phyloP scores from a whole-genome alignment of 805 yeast species.

The Kregervanrija fluxuum region DNA sequence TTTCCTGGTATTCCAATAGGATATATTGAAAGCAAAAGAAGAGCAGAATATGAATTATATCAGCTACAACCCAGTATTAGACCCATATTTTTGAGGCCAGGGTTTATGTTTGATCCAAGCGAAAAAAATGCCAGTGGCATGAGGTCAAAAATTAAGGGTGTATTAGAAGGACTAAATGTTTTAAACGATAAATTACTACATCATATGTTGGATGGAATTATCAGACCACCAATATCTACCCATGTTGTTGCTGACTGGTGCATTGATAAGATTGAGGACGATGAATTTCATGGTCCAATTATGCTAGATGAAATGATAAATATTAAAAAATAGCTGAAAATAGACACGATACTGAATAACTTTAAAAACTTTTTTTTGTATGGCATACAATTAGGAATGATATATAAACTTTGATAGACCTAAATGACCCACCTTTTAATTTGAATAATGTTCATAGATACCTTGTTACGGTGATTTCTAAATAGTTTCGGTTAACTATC shows the following conservation, averaged over 20 bases:
- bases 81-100: conserved; percentile 68
- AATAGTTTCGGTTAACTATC: no score
- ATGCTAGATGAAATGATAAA: conserved; percentile 42
- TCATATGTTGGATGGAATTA: conserved; percentile 38
- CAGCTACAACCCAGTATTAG: conserved; percentile 40
- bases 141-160: conserved; percentile 35
- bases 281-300: conserved; percentile 49
- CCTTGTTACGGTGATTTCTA: no score
- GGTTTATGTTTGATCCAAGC: conserved; percentile 66
- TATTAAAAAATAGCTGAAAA: conserved; percentile 1
- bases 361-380: no score
- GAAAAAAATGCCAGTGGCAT: conserved; percentile 18
- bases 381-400: no score
- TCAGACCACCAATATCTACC: conserved; percentile 60
- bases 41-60: conserved; percentile 56
- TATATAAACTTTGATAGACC: no score
- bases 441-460: no score
- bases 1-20: conserved; percentile 63
- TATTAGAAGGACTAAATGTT: conserved; percentile 36
- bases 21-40: conserved; percentile 69
- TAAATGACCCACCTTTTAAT: no score
- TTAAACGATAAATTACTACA: conserved; percentile 37
- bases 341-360: no score
- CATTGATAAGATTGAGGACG: conserved; percentile 46
- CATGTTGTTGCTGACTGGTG: conserved; percentile 59